Base-by-base conservation (phyloP, 306 rosid species). In the Quillaja saponaria region DNA sequence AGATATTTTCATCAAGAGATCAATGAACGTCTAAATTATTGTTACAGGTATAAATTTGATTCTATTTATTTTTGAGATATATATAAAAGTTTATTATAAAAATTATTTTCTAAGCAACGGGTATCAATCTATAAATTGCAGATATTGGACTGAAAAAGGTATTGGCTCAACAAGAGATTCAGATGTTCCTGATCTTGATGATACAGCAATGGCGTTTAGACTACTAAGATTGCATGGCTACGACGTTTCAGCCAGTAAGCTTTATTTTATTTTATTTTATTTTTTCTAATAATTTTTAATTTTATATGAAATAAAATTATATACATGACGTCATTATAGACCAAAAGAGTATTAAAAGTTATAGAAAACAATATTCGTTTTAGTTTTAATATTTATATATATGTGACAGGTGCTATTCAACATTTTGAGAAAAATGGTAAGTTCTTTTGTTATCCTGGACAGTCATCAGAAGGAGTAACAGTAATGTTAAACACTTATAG, bases 201-300 rank as follows among this genome's bases (percentile, higher is more conserved):
- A 88, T 62, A 88, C 96, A 0, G 87, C 95, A 8, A 92, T 92
- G 98, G 98, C 79, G 66, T 92, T 92, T 41, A 82, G 90, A 69
- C 64, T 94, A 1, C 72, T 86, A 19, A 74, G 98, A 53, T 50
- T 86, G 71, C 83, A 82, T 69, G 92, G 95, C 1, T 69, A 78
- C 59, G 38, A 76, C 10, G 86, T 94, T 57, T 87, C 96, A 55
- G 75, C 95, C 0, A 50, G 99, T 92, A 55, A 54, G 59, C 55
- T 20, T 19, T 7, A n/a, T 12, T 13, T 12, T 5, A 15, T 10
- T 31, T 63, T 45, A n/a, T n/a, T n/a, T n/a, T n/a, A n/a, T 34
- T 12, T 13, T 45, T 31, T 63, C 72, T 85, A 92, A 41, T 90
- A 95, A 79, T 71, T 86, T 12, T 50, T 76, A 0, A 91, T 90